Evolutionary conservation across 352 stramenopile species (phyloP).

Genomic region (Phytophthora hibernalis): DNA sequence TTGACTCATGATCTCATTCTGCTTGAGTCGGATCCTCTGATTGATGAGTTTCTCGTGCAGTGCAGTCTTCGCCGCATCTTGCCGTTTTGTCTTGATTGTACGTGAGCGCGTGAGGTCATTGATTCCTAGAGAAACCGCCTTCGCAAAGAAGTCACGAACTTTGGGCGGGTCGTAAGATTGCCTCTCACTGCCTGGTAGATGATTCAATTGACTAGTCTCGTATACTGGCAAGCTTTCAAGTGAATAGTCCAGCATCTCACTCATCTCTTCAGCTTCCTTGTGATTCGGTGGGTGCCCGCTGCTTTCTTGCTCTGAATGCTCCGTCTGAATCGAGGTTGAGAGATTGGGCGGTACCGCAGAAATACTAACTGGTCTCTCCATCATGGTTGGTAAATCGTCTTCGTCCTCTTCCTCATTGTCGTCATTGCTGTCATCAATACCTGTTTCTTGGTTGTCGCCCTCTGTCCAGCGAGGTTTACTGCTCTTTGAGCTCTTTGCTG

Average conservation of each 20-base stretch:
- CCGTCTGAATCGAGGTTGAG: slow-evolving; percentile 31
- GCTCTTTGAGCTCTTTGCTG: slow-evolving; percentile 19
- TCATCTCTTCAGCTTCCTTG: slow-evolving; percentile 3
- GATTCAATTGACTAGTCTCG: neutral
- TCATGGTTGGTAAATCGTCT: slow-evolving; percentile 62
- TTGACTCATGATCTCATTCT: slow-evolving; percentile 48
- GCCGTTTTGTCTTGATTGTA: slow-evolving; percentile 15
- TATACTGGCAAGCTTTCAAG: slow-evolving; percentile 10
- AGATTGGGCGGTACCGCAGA: neutral
- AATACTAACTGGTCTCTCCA: slow-evolving; percentile 43
- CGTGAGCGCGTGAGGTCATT: slow-evolving; percentile 31
- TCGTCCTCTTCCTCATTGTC: slow-evolving; percentile 46
- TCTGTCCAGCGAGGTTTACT: slow-evolving; percentile 4
- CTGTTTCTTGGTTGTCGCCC: neutral
- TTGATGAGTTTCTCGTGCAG: slow-evolving; percentile 73
- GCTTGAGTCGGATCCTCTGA: slow-evolving; percentile 50
- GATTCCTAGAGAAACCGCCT: slow-evolving; percentile 15
- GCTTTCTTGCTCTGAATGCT: slow-evolving; percentile 27
- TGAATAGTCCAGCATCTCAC: slow-evolving; percentile 7
- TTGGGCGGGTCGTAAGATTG: slow-evolving; percentile 13
- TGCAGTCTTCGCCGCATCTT: slow-evolving; percentile 31
- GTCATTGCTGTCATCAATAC: slow-evolving; percentile 9
- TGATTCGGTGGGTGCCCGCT: neutral
- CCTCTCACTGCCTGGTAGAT: neutral
- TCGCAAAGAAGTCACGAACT: slow-evolving; percentile 21